These are phyloP conservation scores for Boletus pseudopeckii DNA, from an alignment of 768 basidiomycete species.

Conservation along the genomic window DNA sequence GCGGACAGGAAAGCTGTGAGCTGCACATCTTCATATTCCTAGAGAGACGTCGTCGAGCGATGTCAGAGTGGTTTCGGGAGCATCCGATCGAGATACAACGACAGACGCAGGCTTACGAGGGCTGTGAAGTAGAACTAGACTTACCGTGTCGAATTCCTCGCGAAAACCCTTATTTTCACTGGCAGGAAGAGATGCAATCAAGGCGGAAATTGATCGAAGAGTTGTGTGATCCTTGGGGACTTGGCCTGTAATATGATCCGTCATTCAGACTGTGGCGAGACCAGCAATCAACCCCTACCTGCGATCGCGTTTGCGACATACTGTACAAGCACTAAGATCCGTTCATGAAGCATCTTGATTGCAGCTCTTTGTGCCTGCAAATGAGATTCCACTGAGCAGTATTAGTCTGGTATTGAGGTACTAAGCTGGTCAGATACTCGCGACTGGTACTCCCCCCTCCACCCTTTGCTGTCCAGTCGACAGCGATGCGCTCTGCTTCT, in stretches of 20 bases:
- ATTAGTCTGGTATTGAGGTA: not conserved
- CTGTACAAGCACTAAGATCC: conserved; percentile 80
- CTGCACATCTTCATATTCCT: conserved; percentile 98
- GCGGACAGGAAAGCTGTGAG: conserved; percentile 85
- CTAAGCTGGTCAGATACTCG: conserved; percentile 38
- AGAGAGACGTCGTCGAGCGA: not conserved
- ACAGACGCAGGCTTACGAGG: not conserved
- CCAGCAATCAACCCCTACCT: conserved; percentile 43
- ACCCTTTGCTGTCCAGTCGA: conserved; percentile 90
- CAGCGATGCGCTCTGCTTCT: conserved; percentile 97
- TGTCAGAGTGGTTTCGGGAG: not conserved
- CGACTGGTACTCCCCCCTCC: conserved; percentile 79
- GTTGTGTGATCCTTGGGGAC: conserved; percentile 75
- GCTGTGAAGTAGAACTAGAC: conserved; percentile 17
- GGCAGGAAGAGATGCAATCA: conserved; percentile 85
- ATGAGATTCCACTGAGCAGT: conserved; percentile 75
- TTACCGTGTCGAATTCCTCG: conserved; percentile 84
- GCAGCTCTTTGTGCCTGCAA: conserved; percentile 91
- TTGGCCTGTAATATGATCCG: conserved; percentile 44
- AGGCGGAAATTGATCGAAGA: conserved; percentile 78
- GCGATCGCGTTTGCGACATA: conserved; percentile 78
- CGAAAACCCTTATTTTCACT: conserved; percentile 80
- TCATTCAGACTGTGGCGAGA: not conserved
- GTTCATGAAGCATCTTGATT: conserved; percentile 93
- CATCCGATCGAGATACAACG: not conserved